These are phyloP conservation scores for Citrus mangshanensis DNA, from an alignment of 345 rosid genomes.

Conservation along the genomic window DNA sequence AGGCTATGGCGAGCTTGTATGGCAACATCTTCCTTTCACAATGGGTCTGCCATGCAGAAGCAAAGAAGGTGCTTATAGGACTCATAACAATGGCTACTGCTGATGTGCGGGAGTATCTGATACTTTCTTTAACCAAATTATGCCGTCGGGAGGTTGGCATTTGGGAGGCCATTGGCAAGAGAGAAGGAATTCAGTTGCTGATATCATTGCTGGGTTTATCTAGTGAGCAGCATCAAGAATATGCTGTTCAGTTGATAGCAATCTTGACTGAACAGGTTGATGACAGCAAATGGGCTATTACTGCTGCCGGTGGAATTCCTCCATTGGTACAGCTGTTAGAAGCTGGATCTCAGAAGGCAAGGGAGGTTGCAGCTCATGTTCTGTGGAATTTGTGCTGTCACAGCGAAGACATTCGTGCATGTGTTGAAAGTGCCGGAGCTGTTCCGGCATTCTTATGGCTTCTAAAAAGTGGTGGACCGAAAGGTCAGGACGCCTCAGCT, in stretches of 20 bases:
- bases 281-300: slow-evolving; percentile 96
- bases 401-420: slow-evolving; percentile 82
- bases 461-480: slow-evolving; percentile 61
- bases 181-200: slow-evolving; percentile 83
- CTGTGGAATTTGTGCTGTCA: slow-evolving; percentile 82
- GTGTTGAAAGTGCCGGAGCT: slow-evolving; percentile 91
- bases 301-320: slow-evolving; percentile 97
- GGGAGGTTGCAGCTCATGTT: slow-evolving; percentile 73
- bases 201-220: slow-evolving; percentile 84
- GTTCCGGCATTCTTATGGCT: slow-evolving; percentile 79
- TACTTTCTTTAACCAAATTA: slow-evolving; percentile 54
- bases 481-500: slow-evolving; percentile 72
- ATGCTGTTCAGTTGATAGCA: slow-evolving; percentile 64
- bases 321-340: slow-evolving; percentile 82
- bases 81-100: slow-evolving; percentile 67
- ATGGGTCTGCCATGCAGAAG: slow-evolving; percentile 64
- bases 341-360: slow-evolving; percentile 78
- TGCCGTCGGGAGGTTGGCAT: slow-evolving; percentile 51
- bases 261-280: slow-evolving; percentile 75
- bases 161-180: slow-evolving; percentile 78
- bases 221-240: slow-evolving; percentile 88
- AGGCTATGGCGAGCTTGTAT: slow-evolving; percentile 90
- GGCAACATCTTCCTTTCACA: slow-evolving; percentile 57
- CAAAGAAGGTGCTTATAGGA: slow-evolving; percentile 75
- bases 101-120: slow-evolving; percentile 66